Conservation (phyloP, 495 filamentous ascomycete genomes). For the Hyaloscypha finlandica region DNA sequence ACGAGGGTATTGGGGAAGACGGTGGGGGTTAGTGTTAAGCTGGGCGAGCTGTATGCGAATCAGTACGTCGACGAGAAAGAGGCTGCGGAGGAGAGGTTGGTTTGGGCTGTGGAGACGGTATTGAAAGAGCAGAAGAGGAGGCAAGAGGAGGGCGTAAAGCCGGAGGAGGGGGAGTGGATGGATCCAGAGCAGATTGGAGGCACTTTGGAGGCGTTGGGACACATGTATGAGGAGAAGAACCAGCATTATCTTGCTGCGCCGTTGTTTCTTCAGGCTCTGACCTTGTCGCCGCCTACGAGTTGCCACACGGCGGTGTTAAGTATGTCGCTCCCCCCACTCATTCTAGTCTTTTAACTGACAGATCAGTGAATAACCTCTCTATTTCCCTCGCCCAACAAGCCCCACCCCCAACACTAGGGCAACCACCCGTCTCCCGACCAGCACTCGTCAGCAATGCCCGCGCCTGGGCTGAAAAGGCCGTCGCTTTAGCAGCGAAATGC, state of each 20-base stretch:
- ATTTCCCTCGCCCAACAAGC: conserved; percentile 65
- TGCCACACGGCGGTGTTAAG: conserved; percentile 72
- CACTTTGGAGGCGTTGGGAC: conserved; percentile 71
- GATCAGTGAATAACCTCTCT: conserved; percentile 71
- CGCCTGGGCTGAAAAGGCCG: conserved; percentile 76
- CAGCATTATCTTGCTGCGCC: conserved; percentile 79
- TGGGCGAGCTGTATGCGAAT: conserved; percentile 75
- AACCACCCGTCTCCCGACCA: conserved; percentile 44
- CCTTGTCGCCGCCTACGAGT: conserved; percentile 60
- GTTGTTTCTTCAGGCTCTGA: conserved; percentile 82
- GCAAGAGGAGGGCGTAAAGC: conserved; percentile 60
- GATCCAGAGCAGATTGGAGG: conserved; percentile 69
- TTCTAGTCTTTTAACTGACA: conserved; percentile 1
- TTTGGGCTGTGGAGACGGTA: conserved; percentile 81
- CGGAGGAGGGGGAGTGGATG: conserved; percentile 74
- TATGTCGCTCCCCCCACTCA: conserved; percentile 36
- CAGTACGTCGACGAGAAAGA: conserved; percentile 60
- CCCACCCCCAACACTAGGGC: conserved; percentile 40
- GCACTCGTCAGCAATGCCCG: conserved; percentile 61
- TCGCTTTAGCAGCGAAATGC: conserved; percentile 59
- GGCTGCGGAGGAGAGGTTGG: conserved; percentile 68
- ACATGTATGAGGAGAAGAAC: conserved; percentile 67
- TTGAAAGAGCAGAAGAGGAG: conserved; percentile 72
- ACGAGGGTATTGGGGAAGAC: conserved; percentile 71
- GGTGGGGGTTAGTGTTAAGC: conserved; percentile 73